Evolutionary conservation across 2,329 filamentous ascomycete species (phyloP), one percentile per base, ranked within the genome.

Genomic region (Scorias spongiosa): DNA sequence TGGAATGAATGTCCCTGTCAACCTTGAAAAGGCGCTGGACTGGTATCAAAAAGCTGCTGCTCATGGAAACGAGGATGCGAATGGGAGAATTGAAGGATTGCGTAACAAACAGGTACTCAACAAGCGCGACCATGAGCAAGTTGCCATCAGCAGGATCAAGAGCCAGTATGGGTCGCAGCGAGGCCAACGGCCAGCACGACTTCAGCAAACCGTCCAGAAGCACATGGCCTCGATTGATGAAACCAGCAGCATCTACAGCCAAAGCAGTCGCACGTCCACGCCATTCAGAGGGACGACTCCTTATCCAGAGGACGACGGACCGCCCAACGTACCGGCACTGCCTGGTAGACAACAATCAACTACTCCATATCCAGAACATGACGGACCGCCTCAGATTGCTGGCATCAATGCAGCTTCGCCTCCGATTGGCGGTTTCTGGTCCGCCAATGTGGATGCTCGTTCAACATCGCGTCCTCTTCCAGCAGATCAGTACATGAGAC

Each of bases 41-140:
- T 98, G 91, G 91, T 98, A 98, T 60, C 77, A 83, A 51, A 80
- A 86, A 56, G 89, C 91, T 7, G 83, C 87, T 28, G 81, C 84
- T 29, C 85, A 89, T 56, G 91, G 89, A 30, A 98, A 96, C 63
- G 83, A 84, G 54, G 91, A 98, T 63, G 91, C 91, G 10, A 67
- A 78, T 41, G 75, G 74, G 39, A 78, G 91, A 38, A 77, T 98
- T 45, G 84, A 94, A 41, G 87, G 84, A 42, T 79, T 98, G 42
- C 80, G 78, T 40, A 78, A 84, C 53, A 85, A 85, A 63, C 84
- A 84, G 10, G 54, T 60, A 2, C 70, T 96, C 40, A 93, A 86
- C 2, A 88, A 88, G 65, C 76, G 81, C 53, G 91, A 96, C 56
- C 91, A 98, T 60, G 89, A 96, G 62, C 85, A 87, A 44, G 81